Percentiles rank a stretch among this genome's conserved stretches.
phyloP scores from a whole-genome alignment of 371 early-diverging fungal genomes.

The Modicella reniformis region DNA sequence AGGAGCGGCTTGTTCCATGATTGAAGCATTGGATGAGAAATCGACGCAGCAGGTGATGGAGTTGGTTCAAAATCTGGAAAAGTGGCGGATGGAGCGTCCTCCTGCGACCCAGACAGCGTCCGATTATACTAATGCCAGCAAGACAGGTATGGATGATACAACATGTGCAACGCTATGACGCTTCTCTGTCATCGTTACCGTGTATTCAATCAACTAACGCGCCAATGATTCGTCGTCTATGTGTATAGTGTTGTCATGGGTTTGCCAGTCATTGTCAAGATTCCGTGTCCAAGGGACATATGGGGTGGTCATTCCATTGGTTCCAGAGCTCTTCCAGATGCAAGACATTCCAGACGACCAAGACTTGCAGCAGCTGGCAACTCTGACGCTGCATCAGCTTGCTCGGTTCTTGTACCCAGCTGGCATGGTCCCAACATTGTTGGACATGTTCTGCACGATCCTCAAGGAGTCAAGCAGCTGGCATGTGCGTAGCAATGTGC shows the following conservation, averaged over 20 bases:
- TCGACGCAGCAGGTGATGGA: constrained; percentile 45
- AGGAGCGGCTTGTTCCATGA: constrained; percentile 57
- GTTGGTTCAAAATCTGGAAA: constrained; percentile 51
- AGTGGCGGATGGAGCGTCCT: constrained; percentile 57
- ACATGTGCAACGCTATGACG: background rate
- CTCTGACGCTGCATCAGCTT: constrained; percentile 60
- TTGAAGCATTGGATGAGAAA: constrained; percentile 45
- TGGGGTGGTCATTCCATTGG: constrained; percentile 60
- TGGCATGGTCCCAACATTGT: constrained; percentile 58
- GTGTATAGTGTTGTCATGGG: constrained; percentile 74
- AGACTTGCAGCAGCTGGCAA: constrained; percentile 74
- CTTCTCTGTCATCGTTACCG: background rate
- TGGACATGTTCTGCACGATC: constrained; percentile 66
- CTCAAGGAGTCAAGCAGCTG: constrained; percentile 71
- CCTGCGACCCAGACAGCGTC: constrained; percentile 57
- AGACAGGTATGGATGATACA: constrained; percentile 75
- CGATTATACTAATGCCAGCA: constrained; percentile 76
- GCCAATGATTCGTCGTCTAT: background rate
- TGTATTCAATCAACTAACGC: background rate
- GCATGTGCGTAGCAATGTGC: constrained; percentile 76
- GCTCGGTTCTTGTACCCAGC: constrained; percentile 69
- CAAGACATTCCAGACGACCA: constrained; percentile 80
- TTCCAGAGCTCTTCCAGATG: constrained; percentile 75
- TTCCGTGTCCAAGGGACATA: constrained; percentile 65
- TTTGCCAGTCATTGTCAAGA: constrained; percentile 63